phyloP scores from a whole-genome alignment of 129 eudicot genomes.

The Flaveria bidentis region DNA sequence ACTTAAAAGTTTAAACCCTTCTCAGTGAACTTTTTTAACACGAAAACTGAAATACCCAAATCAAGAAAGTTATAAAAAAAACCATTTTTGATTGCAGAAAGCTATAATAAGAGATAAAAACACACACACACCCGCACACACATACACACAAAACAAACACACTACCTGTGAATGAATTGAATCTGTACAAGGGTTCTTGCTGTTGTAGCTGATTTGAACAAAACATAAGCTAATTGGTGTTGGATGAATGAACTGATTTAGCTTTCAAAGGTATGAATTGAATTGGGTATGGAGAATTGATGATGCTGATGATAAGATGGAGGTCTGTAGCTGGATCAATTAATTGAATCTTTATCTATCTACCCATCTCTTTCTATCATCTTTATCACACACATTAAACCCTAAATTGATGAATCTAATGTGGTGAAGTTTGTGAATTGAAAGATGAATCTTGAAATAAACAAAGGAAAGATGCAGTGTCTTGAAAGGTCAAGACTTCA shows the following conservation, averaged over 20 bases:
- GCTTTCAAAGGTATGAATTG: slow-evolving; percentile 16
- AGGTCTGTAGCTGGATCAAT: slow-evolving; percentile 36
- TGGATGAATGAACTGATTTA: not conserved
- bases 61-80: not conserved
- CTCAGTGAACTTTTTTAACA: not conserved
- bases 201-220: too few species aligned
- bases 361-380: not conserved
- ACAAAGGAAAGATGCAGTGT: slow-evolving; percentile 26
- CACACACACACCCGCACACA: too few species aligned
- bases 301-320: slow-evolving; percentile 31
- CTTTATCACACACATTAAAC: slow-evolving; percentile 21
- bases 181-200: too few species aligned
- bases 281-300: slow-evolving; percentile 27
- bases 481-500: slow-evolving; percentile 30
- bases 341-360: slow-evolving; percentile 26
- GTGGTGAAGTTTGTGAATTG: slow-evolving; percentile 24
- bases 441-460: slow-evolving; percentile 24
- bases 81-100: not conserved
- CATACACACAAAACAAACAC: not conserved
- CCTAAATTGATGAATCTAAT: slow-evolving; percentile 9
- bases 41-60: not conserved
- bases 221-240: too few species aligned
- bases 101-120: too few species aligned
- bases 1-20: not conserved
- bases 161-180: not conserved